phyloP scores from a whole-genome alignment of 2,329 filamentous ascomycete genomes.

The Aureobasidium pullulans region DNA sequence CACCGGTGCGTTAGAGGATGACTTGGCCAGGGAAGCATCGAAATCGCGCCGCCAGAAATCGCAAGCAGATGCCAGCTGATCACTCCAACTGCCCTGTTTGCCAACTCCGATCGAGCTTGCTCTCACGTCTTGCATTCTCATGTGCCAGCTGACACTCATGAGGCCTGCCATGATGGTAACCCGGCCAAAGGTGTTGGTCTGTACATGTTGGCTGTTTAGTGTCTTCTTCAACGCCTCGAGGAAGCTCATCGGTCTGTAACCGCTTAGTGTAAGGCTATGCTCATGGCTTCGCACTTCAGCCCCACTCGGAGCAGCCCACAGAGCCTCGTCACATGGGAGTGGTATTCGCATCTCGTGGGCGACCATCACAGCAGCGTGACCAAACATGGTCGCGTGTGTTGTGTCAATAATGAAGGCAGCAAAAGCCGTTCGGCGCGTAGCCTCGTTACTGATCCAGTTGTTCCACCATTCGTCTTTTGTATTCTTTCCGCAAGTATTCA shows the following conservation, averaged over 20 bases:
- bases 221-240: slow-evolving; percentile 86
- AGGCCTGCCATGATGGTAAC: slow-evolving; percentile 91
- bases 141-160: slow-evolving; percentile 91
- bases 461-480: slow-evolving; percentile 90
- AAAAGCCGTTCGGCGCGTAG: slow-evolving; percentile 82
- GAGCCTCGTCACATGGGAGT: slow-evolving; percentile 81
- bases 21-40: slow-evolving; percentile 47
- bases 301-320: slow-evolving; percentile 87
- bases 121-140: slow-evolving; percentile 93
- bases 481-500: slow-evolving; percentile 42
- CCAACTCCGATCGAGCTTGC: slow-evolving; percentile 82
- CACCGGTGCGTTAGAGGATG: slow-evolving; percentile 19
- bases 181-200: slow-evolving; percentile 87
- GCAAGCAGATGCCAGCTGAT: slow-evolving; percentile 76
- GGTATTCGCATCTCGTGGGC: slow-evolving; percentile 90
- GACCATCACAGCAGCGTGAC: slow-evolving; percentile 93
- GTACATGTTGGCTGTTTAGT: slow-evolving; percentile 74
- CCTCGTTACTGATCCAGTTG: slow-evolving; percentile 90
- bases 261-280: slow-evolving; percentile 69
- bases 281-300: slow-evolving; percentile 81
- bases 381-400: slow-evolving; percentile 96
- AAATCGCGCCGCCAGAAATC: slow-evolving; percentile 93
- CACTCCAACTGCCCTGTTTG: slow-evolving; percentile 84
- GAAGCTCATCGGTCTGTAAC: slow-evolving; percentile 78
- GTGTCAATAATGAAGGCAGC: slow-evolving; percentile 93